These are phyloP conservation scores for Eleusine indica DNA, from an alignment of 176 grass and related monocot genomes.

Conservation along the genomic window DNA sequence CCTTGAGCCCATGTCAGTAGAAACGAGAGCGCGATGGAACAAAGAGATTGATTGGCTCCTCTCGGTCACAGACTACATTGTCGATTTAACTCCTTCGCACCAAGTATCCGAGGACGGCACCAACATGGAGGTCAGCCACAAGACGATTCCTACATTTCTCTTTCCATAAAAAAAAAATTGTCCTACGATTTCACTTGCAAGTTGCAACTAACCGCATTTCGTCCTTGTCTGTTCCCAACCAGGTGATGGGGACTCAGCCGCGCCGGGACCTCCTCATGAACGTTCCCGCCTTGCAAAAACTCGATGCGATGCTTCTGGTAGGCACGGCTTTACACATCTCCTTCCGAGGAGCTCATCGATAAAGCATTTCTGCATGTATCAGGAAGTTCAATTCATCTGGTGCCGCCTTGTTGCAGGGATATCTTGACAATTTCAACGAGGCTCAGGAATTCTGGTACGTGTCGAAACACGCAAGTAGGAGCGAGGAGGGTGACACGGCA, in stretches of 20 bases:
- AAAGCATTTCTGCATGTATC: not conserved
- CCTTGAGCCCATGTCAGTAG: conserved; percentile 74
- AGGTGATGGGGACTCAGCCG: conserved; percentile 89
- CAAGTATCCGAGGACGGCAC: conserved; percentile 65
- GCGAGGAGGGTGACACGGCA: conserved; percentile 24
- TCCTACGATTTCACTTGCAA: not conserved
- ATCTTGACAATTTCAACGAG: conserved; percentile 67
- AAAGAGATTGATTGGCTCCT: conserved; percentile 83
- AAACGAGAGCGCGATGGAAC: conserved; percentile 73
- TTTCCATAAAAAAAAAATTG: not conserved
- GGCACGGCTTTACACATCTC: not conserved
- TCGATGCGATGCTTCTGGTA: conserved; percentile 87
- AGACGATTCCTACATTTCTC: not conserved
- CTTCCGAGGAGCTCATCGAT: not conserved
- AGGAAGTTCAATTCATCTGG: not conserved
- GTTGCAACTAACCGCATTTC: not conserved
- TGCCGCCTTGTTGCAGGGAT: conserved; percentile 42
- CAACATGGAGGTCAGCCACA: conserved; percentile 60
- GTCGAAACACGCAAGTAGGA: conserved; percentile 36
- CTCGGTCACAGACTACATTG: conserved; percentile 75
- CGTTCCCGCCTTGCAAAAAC: conserved; percentile 78
- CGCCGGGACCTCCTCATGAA: conserved; percentile 78
- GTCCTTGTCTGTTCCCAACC: not conserved
- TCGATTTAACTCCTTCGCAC: conserved; percentile 70
- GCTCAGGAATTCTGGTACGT: conserved; percentile 69